A percentile compares a stretch with the other conserved stretches of the same genome.
These are phyloP conservation scores for Lotus japonicus DNA, from an alignment of 306 rosid genomes.

Conservation along the genomic window DNA sequence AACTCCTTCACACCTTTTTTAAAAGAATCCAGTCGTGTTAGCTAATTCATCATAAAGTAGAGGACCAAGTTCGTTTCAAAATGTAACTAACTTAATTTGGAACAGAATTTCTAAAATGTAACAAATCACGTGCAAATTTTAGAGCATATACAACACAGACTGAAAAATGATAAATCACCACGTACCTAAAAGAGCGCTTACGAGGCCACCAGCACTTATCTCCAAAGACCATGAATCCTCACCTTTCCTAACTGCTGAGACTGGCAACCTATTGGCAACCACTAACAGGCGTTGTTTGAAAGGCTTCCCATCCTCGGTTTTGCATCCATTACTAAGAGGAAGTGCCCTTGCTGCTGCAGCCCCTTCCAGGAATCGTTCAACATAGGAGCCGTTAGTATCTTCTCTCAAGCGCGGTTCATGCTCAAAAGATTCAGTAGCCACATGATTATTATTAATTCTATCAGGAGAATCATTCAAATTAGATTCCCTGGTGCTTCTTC, in stretches of 20 bases:
- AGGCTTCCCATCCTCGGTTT: conserved; percentile 13
- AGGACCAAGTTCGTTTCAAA: background rate
- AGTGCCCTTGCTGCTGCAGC: conserved; percentile 32
- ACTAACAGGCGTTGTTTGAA: conserved; percentile 72
- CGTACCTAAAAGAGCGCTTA: conserved; percentile 92
- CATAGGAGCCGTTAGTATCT: conserved; percentile 38
- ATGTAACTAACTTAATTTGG: background rate
- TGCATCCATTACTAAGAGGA: no score
- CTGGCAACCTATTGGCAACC: conserved; percentile 94
- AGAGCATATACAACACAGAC: no score
- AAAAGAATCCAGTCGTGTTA: no score
- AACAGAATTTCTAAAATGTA: no score
- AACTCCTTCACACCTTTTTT: conserved; percentile 80
- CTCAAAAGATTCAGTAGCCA: conserved; percentile 40
- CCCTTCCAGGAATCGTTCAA: conserved; percentile 40
- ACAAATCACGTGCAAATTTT: no score
- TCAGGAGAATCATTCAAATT: conserved; percentile 46
- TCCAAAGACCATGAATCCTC: conserved; percentile 81
- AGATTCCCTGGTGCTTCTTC: conserved; percentile 45
- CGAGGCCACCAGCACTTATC: conserved; percentile 88
- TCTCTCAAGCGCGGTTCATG: conserved; percentile 42
- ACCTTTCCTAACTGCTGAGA: conserved; percentile 82
- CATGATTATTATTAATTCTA: conserved; percentile 12
- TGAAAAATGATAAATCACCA: background rate
- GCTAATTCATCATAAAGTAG: no score